A percentile compares a stretch with the other conserved stretches of the same genome.
Conservation (phyloP, 2,329 filamentous ascomycete species). For the Fusarium sp. region DNA sequence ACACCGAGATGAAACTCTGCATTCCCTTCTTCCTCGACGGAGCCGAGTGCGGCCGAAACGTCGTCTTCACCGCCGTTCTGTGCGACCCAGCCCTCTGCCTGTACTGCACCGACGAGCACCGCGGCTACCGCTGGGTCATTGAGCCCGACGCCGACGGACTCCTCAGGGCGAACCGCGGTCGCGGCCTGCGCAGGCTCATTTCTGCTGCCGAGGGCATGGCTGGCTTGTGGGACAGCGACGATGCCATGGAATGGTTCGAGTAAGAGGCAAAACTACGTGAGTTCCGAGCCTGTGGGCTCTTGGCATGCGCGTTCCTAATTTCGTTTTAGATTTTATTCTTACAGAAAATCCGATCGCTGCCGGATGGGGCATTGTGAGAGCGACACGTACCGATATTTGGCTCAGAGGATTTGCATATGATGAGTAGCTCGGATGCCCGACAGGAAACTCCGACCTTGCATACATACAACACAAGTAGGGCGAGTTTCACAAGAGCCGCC, state of each 20-base stretch:
- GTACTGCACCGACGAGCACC: not conserved
- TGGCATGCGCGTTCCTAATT: no score
- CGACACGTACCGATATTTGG: no score
- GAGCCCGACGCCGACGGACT: not conserved
- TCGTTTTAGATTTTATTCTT: no score
- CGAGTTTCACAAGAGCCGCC: no score
- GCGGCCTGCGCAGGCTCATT: not conserved
- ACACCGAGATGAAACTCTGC: not conserved
- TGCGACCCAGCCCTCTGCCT: conserved; percentile 11
- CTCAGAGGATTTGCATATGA: no score
- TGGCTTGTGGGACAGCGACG: not conserved
- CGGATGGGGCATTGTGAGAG: no score
- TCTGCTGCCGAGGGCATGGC: not conserved
- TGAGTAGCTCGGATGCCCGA: no score
- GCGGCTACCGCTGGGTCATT: not conserved
- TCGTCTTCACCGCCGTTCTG: not conserved
- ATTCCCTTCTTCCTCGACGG: not conserved
- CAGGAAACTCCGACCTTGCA: no score
- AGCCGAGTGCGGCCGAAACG: not conserved
- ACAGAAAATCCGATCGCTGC: no score
- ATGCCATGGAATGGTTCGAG: not conserved
- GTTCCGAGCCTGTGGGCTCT: no score
- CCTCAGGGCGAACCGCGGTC: not conserved
- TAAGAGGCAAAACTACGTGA: no score
- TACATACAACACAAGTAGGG: no score